Evolutionary conservation across 164 flowering plant species (phyloP), one percentile per base, ranked within the genome.

Genomic region (Magnolia changhungtana): DNA sequence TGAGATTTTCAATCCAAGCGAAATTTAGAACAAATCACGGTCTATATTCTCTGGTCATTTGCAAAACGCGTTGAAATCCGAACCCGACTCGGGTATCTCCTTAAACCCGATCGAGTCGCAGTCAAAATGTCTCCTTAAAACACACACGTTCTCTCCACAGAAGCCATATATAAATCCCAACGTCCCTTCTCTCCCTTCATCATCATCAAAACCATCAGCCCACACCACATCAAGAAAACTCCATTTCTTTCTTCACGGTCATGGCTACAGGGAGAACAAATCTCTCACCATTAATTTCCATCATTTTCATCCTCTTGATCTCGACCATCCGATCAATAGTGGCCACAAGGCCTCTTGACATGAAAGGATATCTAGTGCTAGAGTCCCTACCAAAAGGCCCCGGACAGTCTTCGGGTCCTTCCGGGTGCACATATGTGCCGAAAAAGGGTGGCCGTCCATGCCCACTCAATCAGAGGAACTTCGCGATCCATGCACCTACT

Each of bases 361-460:
- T 18, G 20, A 16, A 63, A 63, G 65, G 65, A 63, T 63, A 9
- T 6, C 18, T 63, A 7, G n/a, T 63, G 7, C 65, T 63, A 63
- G 69, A 66, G 45, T 66, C 69, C 23, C 69, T 66, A 10, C 69
- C 8, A 27, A 66, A 27, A 66, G 69, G 69, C 8, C 69, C 69
- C 7, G 69, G 11, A 27, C 0, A 16, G 69, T 31, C 69, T 66
- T 66, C 69, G 3, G 69, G 69, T 13, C 29, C 14, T 21, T 66
- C 69, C 5, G 69, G 69, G 11, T 66, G 69, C 69, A 66, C 69
- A 21, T 21, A 66, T 14, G 69, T 66, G 9, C 27, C 69, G 69
- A 66, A 13, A 1, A 66, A 23, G 10, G 16, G 27, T 27, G 69
- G 69, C 63, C 63, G 19, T 58, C 63, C 63, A 58, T 58, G 63